Base-by-base conservation (phyloP, 1,139 yeast species). In the Taphrina betulina region DNA sequence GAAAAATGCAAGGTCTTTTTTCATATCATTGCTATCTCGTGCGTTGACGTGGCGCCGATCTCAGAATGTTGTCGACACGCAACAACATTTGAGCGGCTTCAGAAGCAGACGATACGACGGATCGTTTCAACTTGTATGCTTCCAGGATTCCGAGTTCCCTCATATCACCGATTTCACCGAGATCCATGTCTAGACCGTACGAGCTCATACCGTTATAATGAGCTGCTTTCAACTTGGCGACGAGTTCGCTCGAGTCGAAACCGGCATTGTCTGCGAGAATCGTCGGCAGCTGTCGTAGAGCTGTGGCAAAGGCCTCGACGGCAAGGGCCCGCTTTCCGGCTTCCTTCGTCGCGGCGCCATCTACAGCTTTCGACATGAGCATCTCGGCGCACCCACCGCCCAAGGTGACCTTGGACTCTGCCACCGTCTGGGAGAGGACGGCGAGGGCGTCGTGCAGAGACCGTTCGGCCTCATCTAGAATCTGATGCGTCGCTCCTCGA, bases 371-470 rank as follows among this genome's bases (percentile, higher is more conserved):
- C 10, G 96, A 85, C 98, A 92, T 92, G 65, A 88, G 77, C 96
- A 92, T 90, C 72, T 92, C 99, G 3, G 96, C 83, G 69, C 96
- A 90, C 24, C 99, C 99, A 63, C 96, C 99, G 58, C 99, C 99
- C 48, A 92, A 78, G 35, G 94, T 94, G 1, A 96, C 89, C 69
- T 90, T 82, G n/a, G 97, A 86, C 67, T 89, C 96, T 64, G 77
- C 82, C 1, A 96, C 92, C 14, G 98, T 92, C 73, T 94, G 98
- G 1, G 96, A 88, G 59, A 92, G 77, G 12, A 92, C 98, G 1
- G 96, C 87, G 59, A 92, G 77, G 1, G 99, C 98, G 72, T 92
- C 99, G 68, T 94, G 99, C 61, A 92, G 76, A 0, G 98, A 89
- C 72, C 99, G 83, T 72, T 92, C 97, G 17, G 97, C 95, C 75